Evolutionary conservation across 2,329 filamentous ascomycete species (phyloP), one percentile per base, ranked within the genome.

Genomic region (Exophiala lecanii-corni): DNA sequence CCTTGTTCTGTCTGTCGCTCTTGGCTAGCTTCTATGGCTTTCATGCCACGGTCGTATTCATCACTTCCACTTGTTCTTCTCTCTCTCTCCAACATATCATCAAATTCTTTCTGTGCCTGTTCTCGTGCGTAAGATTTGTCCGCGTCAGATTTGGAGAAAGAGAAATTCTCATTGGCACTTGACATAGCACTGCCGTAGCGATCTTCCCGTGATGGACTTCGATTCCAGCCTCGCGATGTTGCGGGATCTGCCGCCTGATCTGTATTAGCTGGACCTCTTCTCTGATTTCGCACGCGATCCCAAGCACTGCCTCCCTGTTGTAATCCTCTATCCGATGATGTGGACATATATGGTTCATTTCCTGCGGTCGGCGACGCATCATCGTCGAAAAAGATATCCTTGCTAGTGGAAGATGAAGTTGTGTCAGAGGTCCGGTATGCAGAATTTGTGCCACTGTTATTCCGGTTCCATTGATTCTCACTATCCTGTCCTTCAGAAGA

Each of bases 41-140:
- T 25, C 44, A 46, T 49, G 1, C 46, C 51, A 18, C 39, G 35
- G 20, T 44, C 39, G 23, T 55, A 54, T 10, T 54, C 53, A 5
- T 35, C 51, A 32, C 51, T 47, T 9, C 49, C 49, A 28, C 51
- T 47, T 26, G 44, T 28, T n/a, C 36, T 59, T 37, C 66, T 54
- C 53, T 71, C 68, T 1, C 58, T 50, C 2, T 71, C 68, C 13
- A 71, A 46, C 58, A 71, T 57, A 9, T 56, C 56, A 45, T 71
- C 64, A 39, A 71, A 71, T 2, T 70, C 64, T 6, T 59, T 62
- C 43, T 67, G 67, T 2, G 67, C 65, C 40, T 63, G 58, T 30
- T 68, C 61, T 36, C 59, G 58, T 18, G 65, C 62, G 4, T 55
- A 53, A 17, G 53, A 53, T 13, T 49, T 47, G 3, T 55, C 57